phyloP scores from a whole-genome alignment of 108 stramenopile species.

The Conticribra weissflogii region DNA sequence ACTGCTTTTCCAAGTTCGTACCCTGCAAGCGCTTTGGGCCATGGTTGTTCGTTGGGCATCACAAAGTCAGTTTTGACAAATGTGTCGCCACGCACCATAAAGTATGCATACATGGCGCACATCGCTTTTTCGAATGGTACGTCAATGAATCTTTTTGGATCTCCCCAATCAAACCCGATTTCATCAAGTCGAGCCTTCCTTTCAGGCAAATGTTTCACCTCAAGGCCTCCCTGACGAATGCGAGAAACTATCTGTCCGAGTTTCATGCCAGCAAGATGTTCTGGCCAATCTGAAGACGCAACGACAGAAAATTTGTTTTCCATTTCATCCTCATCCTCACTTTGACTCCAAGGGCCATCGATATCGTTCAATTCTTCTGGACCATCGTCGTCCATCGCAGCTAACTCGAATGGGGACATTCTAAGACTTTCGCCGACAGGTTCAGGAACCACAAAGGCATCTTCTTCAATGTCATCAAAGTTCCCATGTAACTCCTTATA shows the following conservation, averaged over 20 bases:
- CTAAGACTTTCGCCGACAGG: constrained; percentile 55
- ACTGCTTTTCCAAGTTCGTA: constrained; percentile 86
- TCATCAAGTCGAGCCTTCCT: constrained; percentile 81
- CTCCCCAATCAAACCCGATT: constrained; percentile 93
- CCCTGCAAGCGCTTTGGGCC: constrained; percentile 86
- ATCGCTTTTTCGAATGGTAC: constrained; percentile 91
- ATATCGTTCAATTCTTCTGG: constrained; percentile 52
- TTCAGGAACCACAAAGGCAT: constrained; percentile 71
- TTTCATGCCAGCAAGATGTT: constrained; percentile 81
- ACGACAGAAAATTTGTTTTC: constrained; percentile 31
- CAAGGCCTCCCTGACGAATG: constrained; percentile 87
- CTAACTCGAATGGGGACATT: constrained; percentile 47
- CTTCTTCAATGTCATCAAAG: constrained; percentile 67
- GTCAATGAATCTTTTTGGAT: constrained; percentile 75
- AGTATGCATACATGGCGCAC: constrained; percentile 83
- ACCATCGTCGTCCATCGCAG: constrained; percentile 52
- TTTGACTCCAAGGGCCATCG: constrained; percentile 35
- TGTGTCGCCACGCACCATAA: constrained; percentile 87
- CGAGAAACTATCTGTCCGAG: constrained; percentile 75
- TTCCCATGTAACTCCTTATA: constrained; percentile 71
- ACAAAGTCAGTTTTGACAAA: constrained; percentile 80
- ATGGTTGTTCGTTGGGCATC: constrained; percentile 92
- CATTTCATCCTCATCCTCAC: constrained; percentile 20
- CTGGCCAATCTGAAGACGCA: constrained; percentile 69
- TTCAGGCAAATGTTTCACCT: constrained; percentile 81